Base-by-base conservation (phyloP, 2,329 filamentous ascomycete species). In the Calonectria pauciramosa region DNA sequence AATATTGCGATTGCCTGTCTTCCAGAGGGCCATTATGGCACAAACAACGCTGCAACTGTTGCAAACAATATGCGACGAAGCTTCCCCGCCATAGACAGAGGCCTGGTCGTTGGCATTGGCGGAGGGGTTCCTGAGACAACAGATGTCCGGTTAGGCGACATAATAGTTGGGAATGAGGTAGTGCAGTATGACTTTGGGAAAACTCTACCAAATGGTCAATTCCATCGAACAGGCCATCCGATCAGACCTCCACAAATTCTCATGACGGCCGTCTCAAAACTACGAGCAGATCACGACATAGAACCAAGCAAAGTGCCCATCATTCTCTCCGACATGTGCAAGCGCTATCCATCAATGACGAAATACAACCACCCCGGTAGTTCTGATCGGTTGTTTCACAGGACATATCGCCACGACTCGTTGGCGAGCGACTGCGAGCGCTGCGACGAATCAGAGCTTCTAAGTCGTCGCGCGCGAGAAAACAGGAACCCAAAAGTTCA, bases 121-220 rank as follows among this genome's bases (percentile, higher is more conserved):
- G 36, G 36, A 38, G 74, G 74, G 3, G 69, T 69, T 16, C 75
- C 75, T 3, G 64, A 34, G 23, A 8, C n/a, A 44, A 38, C 47
- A 2, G 73, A 76, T 28, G 64, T 76, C n/a, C 71, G 71, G 5
- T 65, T 76, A 13, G 74, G 75, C 7, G 74, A 77, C 36, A 28
- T 77, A 10, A 68, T 77, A 5, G 71, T 77, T 14, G 68, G 74
- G 23, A 3, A 32, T 10, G 49, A 60, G n/a, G 68, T 74, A 9
- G 54, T 74, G 4, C 72, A 74, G 30, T 71, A 74, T 51, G 68
- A 74, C 32, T 30, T 66, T 44, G 68, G 41, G 2, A 74, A 63
- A 54, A 23, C 20, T 10, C n/a, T 70, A 9, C 59, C 54, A 28
- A 32, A 44, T 16, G 59, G 51, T 13, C 20, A 20, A 34, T 67